Evolutionary conservation across 768 basidiomycete genomes (phyloP), one percentile per base, ranked within the genome.

Genomic region (Mycena albidolilacea): DNA sequence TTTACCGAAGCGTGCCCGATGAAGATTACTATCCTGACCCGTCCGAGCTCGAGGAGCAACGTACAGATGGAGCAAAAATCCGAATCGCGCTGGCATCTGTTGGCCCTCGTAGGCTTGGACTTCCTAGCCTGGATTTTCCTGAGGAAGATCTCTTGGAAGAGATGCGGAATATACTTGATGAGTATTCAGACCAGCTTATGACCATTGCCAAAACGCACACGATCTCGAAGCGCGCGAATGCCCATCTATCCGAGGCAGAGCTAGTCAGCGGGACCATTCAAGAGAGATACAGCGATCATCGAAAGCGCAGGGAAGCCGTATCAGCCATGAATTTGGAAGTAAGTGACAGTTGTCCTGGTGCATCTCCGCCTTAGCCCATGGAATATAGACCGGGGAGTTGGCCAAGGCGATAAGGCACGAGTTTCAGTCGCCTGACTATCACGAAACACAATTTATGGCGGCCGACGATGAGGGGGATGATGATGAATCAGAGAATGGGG

Each of bases 251-350:
- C 6, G 85, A 86, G 67, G 82, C 85, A 10, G 85, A 86, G 78
- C 77, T 87, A 0, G 79, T 86, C 14, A 86, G 85, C 43, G 85
- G 85, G 21, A 86, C 86, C 23, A 87, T 86, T 35, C 83, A 85
- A 77, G 85, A 83, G 12, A 83, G 81, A 63, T 86, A 85, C 81
- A 71, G 79, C 8, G 85, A 86, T 75, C 86, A 84, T 72, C 81
- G 82, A 39, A 83, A 82, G 68, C 74, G 86, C 54, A 75, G 81
- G 52, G 85, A 86, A 58, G 83, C 83, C 2, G 82, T 84, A 6
- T 57, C 77, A 17, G 81, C 86, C 23, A 87, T 86, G 85, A 86
- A 86, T 69, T 39, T 87, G 30, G 85, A 86, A 84, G 85, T 84
- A 67, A 43, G 81, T 75, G 7, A 19, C 12, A 7, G 74, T 70